Percentiles rank a stretch among this genome's conserved stretches.
These are phyloP conservation scores for Basidiobolus heterosporus DNA, from an alignment of 371 early-diverging fungal genomes.

Conservation along the genomic window DNA sequence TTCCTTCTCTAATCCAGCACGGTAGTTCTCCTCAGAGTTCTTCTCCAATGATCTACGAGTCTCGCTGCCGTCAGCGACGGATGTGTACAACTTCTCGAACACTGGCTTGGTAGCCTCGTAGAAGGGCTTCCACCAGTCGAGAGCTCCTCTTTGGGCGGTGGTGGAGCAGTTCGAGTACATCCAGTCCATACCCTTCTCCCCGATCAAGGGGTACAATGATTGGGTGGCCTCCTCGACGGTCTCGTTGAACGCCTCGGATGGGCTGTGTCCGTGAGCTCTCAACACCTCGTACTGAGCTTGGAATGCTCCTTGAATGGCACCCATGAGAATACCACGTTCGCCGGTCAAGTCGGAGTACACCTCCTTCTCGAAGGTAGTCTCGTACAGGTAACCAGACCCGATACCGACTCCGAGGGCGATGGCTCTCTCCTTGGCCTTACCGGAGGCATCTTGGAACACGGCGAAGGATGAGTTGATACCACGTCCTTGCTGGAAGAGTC, in stretches of 20 bases:
- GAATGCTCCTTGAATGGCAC: slow-evolving; percentile 93
- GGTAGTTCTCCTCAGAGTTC: slow-evolving; percentile 82
- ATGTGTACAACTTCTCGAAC: slow-evolving; percentile 75
- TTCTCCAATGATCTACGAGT: slow-evolving; percentile 73
- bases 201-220: slow-evolving; percentile 89
- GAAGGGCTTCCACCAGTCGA: slow-evolving; percentile 94
- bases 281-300: slow-evolving; percentile 93
- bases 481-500: slow-evolving; percentile 87
- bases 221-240: slow-evolving; percentile 98
- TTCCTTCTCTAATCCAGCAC: slow-evolving; percentile 78
- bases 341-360: slow-evolving; percentile 92
- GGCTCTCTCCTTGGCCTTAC: slow-evolving; percentile 83
- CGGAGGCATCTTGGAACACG: slow-evolving; percentile 83
- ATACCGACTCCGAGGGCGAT: slow-evolving; percentile 86
- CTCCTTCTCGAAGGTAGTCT: slow-evolving; percentile 92
- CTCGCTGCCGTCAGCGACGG: slow-evolving; percentile 79
- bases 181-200: slow-evolving; percentile 95
- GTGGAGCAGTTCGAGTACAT: slow-evolving; percentile 91
- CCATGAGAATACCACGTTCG: slow-evolving; percentile 96
- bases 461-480: slow-evolving; percentile 96
- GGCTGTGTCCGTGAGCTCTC: slow-evolving; percentile 84
- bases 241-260: slow-evolving; percentile 97
- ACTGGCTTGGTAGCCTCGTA: slow-evolving; percentile 85
- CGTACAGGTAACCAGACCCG: slow-evolving; percentile 92
- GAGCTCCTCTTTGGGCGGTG: slow-evolving; percentile 88